Evolutionary conservation across 2,329 filamentous ascomycete genomes (phyloP), one percentile per base, ranked within the genome.

Genomic region (Ceratocystis destructans): DNA sequence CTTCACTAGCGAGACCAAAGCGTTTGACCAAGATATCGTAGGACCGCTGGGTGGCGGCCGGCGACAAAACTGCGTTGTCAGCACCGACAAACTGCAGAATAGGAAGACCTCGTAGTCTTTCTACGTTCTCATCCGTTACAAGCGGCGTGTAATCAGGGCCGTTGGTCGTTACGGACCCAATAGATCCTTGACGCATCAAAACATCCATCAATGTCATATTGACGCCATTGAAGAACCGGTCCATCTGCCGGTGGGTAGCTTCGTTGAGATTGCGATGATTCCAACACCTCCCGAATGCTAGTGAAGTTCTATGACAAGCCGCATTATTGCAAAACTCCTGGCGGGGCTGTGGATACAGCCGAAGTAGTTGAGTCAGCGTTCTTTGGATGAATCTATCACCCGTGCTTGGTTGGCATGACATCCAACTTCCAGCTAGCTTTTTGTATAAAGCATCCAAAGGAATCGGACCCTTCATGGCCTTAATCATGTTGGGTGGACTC

Each of bases 241-340:
- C 79, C 61, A 86, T 80, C 71, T 85, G 80, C 0, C 79, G 75
- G 73, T 87, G 85, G 1, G 85, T 88, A 2, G 80, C 83, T 74
- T 83, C 82, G 74, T 87, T 87, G 37, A 87, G 78, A 72, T 87
- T 87, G 2, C 70, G 72, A 73, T 88, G 85, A 71, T 80, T 84
- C 84, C 84, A 88, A 73, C 79, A 82, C 22, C 68, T 79, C 45
- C 84, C 85, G 70, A 86, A 87, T 15, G 83, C 79, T 28, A 87
- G 74, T 4, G 79, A 79, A 64, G 78, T 77, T 17, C 85, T 80
- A 73, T 87, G 85, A 74, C 85, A 88, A 64, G 78, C 78, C 1
- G 82, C 80, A 68, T 79, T 85, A 72, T 78, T 82, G 75, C 85
- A 88, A 2, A 84, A 77, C 74, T 88, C 85, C 31, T 75, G 73